Evolutionary conservation across 1,139 yeast species (phyloP).

Genomic region (Candida anutae): DNA sequence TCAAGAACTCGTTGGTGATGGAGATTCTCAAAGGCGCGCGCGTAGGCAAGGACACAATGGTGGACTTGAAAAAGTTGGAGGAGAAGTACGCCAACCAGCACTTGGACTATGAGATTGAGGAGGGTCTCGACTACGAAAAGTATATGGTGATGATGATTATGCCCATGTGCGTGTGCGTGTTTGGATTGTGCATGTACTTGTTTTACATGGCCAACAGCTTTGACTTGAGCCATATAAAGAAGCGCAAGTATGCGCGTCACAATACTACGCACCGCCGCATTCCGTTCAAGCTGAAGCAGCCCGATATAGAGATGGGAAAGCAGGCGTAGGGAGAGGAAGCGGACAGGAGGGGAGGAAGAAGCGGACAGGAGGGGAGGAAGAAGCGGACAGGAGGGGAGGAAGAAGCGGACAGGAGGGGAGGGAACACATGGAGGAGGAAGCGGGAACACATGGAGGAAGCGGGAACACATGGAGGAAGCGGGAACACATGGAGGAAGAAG

Average conservation of each 20-base stretch:
- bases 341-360: too few species aligned
- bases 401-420: too few species aligned
- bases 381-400: too few species aligned
- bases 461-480: too few species aligned
- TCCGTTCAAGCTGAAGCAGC: conserved; percentile 17
- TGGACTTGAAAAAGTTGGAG: conserved; percentile 40
- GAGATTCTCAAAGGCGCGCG: conserved; percentile 50
- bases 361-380: too few species aligned
- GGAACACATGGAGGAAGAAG: too few species aligned
- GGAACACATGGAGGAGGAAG: too few species aligned
- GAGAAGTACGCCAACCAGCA: conserved; percentile 25
- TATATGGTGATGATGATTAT: conserved; percentile 58
- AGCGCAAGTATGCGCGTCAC: conserved; percentile 41
- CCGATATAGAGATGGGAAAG: conserved; percentile 11
- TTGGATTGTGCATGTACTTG: conserved; percentile 55
- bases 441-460: too few species aligned
- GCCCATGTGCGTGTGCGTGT: conserved; percentile 64
- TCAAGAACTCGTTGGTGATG: conserved; percentile 45
- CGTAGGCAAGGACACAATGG: conserved; percentile 52
- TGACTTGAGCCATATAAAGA: conserved; percentile 45
- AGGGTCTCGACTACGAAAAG: conserved; percentile 55
- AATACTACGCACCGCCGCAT: conserved; percentile 25
- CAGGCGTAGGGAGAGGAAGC: conserved; percentile 7
- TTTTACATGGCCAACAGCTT: conserved; percentile 49
- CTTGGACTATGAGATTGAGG: conserved; percentile 45